Percentiles rank a stretch among this genome's conserved stretches.
These are phyloP conservation scores for Juglanconis sp. DNA, from an alignment of 2,329 filamentous ascomycete genomes.

Conservation along the genomic window DNA sequence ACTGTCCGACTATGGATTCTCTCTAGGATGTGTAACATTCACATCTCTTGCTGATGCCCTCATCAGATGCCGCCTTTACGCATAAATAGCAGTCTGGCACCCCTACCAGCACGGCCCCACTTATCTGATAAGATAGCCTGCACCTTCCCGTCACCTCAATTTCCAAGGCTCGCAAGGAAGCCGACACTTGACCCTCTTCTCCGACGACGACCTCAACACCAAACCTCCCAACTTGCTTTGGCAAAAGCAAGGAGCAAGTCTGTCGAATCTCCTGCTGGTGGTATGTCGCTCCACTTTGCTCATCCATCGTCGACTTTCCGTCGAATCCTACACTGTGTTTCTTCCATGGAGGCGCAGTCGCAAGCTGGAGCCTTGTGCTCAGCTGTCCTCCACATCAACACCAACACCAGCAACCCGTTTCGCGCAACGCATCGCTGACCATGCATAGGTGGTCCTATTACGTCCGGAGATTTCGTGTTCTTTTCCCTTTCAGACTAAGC, in stretches of 20 bases:
- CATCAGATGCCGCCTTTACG: not conserved
- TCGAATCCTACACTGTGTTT: not conserved
- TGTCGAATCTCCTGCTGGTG: not conserved
- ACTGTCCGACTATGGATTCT: too few species aligned
- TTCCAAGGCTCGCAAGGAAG: not conserved
- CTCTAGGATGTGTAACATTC: not conserved
- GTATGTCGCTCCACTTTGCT: not conserved
- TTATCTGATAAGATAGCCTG: not conserved
- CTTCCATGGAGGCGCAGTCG: not conserved
- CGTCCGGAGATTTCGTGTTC: not conserved
- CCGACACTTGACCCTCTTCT: not conserved
- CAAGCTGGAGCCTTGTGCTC: conserved; percentile 1
- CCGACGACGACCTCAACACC: not conserved
- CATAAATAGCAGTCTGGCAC: not conserved
- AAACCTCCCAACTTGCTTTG: not conserved
- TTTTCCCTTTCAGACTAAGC: not conserved
- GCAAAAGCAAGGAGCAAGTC: not conserved
- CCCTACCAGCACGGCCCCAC: not conserved
- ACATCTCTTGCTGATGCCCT: not conserved
- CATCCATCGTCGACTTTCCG: not conserved
- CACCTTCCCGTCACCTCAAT: not conserved
- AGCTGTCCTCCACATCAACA: not conserved
- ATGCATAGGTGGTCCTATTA: not conserved
- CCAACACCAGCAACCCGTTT: not conserved
- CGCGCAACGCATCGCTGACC: conserved; percentile 5